Percentiles rank a stretch among this genome's conserved stretches.
Evolutionary conservation across 352 stramenopile species (phyloP).

Genomic region (Paralagenidium karlingii): DNA sequence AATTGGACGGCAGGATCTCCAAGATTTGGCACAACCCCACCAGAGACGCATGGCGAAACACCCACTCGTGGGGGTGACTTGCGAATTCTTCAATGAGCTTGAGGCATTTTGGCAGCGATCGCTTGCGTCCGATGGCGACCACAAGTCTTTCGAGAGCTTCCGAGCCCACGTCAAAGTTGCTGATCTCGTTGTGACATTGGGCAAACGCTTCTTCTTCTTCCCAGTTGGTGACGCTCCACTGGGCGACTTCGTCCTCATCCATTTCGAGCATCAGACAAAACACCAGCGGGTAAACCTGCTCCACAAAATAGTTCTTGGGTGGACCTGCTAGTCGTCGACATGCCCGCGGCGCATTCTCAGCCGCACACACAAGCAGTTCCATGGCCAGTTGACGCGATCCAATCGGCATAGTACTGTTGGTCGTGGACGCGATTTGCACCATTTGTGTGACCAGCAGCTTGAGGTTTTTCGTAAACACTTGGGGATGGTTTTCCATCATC

Average conservation of each 20-base stretch:
- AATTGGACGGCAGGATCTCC: conserved; percentile 24
- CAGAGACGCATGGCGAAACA: conserved; percentile 61
- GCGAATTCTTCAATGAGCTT: conserved; percentile 65
- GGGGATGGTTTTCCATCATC: conserved; percentile 51
- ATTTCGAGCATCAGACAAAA: conserved; percentile 81
- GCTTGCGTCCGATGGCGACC: conserved; percentile 41
- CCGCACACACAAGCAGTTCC: conserved; percentile 73
- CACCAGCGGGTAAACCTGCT: conserved; percentile 50
- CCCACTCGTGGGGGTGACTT: conserved; percentile 40
- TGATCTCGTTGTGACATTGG: conserved; percentile 51
- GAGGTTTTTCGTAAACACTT: too few species aligned
- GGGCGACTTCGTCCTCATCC: conserved; percentile 15
- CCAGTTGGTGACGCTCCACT: conserved; percentile 50
- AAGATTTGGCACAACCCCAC: conserved; percentile 76
- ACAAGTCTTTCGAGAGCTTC: conserved; percentile 68
- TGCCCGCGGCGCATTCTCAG: conserved; percentile 40
- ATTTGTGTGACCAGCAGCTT: too few species aligned
- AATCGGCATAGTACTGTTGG: conserved; percentile 21
- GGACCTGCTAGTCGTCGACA: conserved; percentile 45
- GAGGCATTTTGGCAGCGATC: conserved; percentile 67
- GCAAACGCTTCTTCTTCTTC: conserved; percentile 53
- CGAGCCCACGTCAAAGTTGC: conserved; percentile 78
- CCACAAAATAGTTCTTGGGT: conserved; percentile 69
- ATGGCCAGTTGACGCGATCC: conserved; percentile 70
- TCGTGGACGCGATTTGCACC: conserved; percentile 38